Evolutionary conservation across 2,329 filamentous ascomycete species (phyloP), one percentile per base, ranked within the genome.

Genomic region (Exophiala viscosa): DNA sequence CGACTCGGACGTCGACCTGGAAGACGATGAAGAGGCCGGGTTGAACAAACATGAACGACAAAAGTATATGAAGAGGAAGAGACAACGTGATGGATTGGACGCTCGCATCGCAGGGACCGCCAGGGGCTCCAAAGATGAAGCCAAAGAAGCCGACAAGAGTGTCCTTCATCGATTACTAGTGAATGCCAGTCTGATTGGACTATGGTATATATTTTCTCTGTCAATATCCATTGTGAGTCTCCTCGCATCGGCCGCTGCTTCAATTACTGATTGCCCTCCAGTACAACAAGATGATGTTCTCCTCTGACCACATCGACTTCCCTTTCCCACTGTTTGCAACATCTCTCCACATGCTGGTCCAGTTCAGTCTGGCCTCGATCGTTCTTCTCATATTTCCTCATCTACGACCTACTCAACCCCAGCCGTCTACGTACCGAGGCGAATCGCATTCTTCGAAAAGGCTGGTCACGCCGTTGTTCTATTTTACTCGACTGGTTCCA

Each of bases 211-310:
- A 35, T 97, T 97, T 71, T 96, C 91, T 14, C 81, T 97, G 60
- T 90, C 88, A 45, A 96, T 96, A 68, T 95, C 90, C 57, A 80
- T 96, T 64, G 88, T 92, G 79, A 75, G 86, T 76, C 46, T 38
- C 14, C 15, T 11, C 33, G 17, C 15, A 8, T 10, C 13, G 4
- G n/a, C 15, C 9, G 28, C n/a, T 8, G 31, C 15, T 35, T 14
- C 45, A 42, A 43, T 36, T 39, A 55, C 56, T 64, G 48, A 60
- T 32, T n/a, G 39, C 39, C 7, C 42, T 42, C 23, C 62, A 93
- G 86, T 99, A 97, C 78, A 99, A 99, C 80, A 97, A 96, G 75
- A 97, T 93, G 93, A 97, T 99, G 92, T 97, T 99, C 73, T 88
- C 88, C 65, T 81, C 86, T 57, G 59, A 62, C 14, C 83, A 87